Evolutionary conservation across 768 basidiomycete species (phyloP).

Genomic region (Polyporus arcularius): DNA sequence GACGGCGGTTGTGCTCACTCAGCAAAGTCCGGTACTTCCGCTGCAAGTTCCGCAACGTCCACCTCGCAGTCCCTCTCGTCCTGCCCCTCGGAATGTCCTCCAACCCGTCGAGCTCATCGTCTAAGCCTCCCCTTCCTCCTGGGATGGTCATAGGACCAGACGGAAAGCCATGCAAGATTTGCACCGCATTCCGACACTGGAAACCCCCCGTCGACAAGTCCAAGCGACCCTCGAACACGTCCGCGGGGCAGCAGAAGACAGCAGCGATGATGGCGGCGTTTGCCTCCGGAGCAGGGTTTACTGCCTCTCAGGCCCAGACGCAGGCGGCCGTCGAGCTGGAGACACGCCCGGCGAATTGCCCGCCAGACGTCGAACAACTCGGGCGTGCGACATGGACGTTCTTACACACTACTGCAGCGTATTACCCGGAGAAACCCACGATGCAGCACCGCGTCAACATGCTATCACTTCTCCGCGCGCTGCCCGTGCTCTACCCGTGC

Average conservation of each 20-base stretch:
- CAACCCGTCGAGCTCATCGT: conserved; percentile 3
- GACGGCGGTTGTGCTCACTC: too few relatives aligned
- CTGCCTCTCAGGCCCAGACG: conserved; percentile 16
- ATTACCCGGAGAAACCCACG: conserved; percentile 86
- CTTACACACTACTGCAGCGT: conserved; percentile 92
- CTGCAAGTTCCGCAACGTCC: too few relatives aligned
- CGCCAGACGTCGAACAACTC: conserved; percentile 86
- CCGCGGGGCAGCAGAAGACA: conserved; percentile 29
- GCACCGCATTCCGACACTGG: conserved; percentile 79
- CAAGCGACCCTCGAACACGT: conserved; percentile 5
- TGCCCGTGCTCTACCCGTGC: conserved; percentile 90
- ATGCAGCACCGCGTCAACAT: conserved; percentile 79
- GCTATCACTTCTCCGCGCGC: conserved; percentile 73
- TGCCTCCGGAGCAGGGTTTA: conserved; percentile 32
- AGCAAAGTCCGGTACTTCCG: too few relatives aligned
- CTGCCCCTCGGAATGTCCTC: background rate
- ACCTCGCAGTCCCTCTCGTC: background rate
- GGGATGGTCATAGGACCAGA: conserved; percentile 90
- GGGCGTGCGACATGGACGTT: conserved; percentile 97
- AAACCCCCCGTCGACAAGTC: conserved; percentile 42
- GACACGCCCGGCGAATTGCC: conserved; percentile 67
- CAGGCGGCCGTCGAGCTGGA: conserved; percentile 6
- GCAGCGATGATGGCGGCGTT: conserved; percentile 37
- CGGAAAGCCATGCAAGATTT: conserved; percentile 94
- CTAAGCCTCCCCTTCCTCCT: conserved; percentile 50